Conservation (phyloP, 495 filamentous ascomycete species). For the Aspergillus biplanus region DNA sequence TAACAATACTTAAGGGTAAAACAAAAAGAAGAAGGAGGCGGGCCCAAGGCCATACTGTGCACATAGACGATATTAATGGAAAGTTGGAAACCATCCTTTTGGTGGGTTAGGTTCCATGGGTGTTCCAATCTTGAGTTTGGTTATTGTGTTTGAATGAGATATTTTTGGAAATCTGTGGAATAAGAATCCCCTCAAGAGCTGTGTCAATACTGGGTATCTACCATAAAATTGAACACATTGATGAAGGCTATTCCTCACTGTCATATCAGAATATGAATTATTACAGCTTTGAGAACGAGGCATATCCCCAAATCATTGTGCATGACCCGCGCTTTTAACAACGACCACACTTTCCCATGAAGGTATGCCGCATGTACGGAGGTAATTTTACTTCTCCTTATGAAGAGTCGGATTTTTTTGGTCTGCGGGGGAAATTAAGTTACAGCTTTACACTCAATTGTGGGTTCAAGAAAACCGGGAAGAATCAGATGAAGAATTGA, state of each 20-base stretch:
- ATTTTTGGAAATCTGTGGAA: constrained; percentile 1
- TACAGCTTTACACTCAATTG: background rate
- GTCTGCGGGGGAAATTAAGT: background rate
- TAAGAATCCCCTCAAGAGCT: no score
- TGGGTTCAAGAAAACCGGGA: background rate
- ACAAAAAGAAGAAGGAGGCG: background rate
- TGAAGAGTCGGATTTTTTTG: background rate
- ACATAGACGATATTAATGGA: background rate
- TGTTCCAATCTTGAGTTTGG: background rate
- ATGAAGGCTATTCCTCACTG: no score
- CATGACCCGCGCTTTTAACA: no score
- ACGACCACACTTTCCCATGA: background rate
- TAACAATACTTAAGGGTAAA: no score
- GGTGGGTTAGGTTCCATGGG: background rate
- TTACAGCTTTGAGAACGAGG: no score
- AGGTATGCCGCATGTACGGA: background rate
- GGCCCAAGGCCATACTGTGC: background rate
- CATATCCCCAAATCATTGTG: no score
- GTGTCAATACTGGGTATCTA: background rate
- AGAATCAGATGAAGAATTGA: background rate
- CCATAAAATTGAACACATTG: no score
- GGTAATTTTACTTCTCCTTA: background rate
- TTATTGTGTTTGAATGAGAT: background rate
- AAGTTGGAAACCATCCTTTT: background rate
- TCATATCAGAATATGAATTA: no score